Evolutionary conservation across 192 early-diverging fungal genomes (phyloP).

Genomic region (Chytriomyces hyalinus): DNA sequence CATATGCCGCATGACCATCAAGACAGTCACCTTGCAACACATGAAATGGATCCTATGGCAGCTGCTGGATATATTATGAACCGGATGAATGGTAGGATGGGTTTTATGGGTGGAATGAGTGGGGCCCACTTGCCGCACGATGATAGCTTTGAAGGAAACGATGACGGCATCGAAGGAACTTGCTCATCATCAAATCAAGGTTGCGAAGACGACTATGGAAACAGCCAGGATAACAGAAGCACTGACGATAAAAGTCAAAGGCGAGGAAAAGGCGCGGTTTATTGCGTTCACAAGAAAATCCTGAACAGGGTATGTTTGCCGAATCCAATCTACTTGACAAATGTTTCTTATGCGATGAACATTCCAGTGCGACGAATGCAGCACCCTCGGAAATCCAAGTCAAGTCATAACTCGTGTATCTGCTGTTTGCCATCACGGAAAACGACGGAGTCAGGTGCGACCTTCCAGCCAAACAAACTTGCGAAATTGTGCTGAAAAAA

Average conservation of each 20-base stretch:
- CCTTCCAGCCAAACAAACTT: background rate
- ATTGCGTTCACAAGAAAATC: conserved; percentile 26
- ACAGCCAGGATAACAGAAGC: background rate
- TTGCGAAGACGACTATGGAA: background rate
- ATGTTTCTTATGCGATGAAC: background rate
- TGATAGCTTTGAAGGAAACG: background rate
- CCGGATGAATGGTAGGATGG: background rate
- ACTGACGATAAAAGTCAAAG: conserved; percentile 13
- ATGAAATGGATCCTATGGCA: background rate
- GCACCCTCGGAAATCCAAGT: conserved; percentile 19
- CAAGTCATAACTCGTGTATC: conserved; percentile 34
- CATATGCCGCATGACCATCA: too few species aligned
- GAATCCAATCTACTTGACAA: background rate
- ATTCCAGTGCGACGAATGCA: conserved; percentile 25
- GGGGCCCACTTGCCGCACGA: conserved; percentile 11
- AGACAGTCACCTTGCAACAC: background rate
- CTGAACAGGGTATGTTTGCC: conserved; percentile 14
- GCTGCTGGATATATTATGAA: background rate
- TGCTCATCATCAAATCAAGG: conserved; percentile 14
- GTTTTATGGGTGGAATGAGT: conserved; percentile 25
- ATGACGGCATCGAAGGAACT: background rate
- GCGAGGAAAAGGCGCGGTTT: conserved; percentile 27
- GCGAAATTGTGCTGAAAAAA: background rate
- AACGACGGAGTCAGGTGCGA: conserved; percentile 35
- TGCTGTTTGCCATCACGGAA: conserved; percentile 40